Evolutionary conservation across 352 stramenopile genomes (phyloP), one percentile per base, ranked within the genome.

Genomic region (Phytophthora vignae): DNA sequence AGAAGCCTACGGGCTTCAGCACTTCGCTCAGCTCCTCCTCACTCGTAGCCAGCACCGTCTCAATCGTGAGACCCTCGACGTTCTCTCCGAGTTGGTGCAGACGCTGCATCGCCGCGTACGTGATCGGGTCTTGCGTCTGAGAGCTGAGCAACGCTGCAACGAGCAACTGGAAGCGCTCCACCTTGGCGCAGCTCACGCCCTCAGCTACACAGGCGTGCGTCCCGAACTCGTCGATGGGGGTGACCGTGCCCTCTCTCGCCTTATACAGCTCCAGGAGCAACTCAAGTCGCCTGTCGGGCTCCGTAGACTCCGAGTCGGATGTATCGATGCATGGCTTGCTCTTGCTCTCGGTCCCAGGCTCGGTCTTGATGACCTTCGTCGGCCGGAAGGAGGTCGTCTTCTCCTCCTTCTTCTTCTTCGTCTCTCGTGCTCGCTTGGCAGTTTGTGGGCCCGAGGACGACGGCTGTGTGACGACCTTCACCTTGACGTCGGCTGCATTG

Each of bases 121-220:
- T 93, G 76, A 92, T 77, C 9, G 74, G 61, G 59, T 95, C 87
- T 21, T 87, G 83, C 1, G 87, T 95, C 73, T 95, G 87, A 11
- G 87, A 89, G 66, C 87, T 95, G 38, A 95, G 60, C 25, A 95
- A 36, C 22, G 86, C 79, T 0, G 77, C 88, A 3, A 91, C 77
- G 12, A 93, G 60, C 33, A 93, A 76, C 50, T 93, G 84, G 69
- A 93, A 93, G 10, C 85, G 78, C 71, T 81, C 57, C 4, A 72
- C 53, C n/a, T 78, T 78, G 11, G 61, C 70, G 57, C 53, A 69
- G 0, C 22, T 60, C 5, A 69, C 72, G 6, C 60, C 50, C 14
- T 67, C 36, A 62, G 70, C 78, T 21, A 91, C 77, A 52, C 87
- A 94, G 11, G 73, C 81, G 12, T 94, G 85, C 12, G 87, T 94